phyloP scores from a whole-genome alignment of 1,284 basidiomycete species.

The Leccinum subrobustum region DNA sequence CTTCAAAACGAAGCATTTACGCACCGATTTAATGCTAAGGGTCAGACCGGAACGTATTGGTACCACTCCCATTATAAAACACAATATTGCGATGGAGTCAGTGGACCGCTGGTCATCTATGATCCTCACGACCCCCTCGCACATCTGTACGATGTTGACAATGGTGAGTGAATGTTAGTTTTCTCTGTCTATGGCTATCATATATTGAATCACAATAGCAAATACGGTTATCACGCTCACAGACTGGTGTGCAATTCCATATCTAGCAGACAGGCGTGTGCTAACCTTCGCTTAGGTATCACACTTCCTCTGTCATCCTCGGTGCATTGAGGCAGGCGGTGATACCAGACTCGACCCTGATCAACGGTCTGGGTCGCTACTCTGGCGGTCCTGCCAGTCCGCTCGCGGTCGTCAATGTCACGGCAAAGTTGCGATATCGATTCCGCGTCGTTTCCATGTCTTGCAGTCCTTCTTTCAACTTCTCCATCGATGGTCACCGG shows the following conservation, averaged over 20 bases:
- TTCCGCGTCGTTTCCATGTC: slow-evolving; percentile 37
- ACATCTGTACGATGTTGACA: slow-evolving; percentile 39
- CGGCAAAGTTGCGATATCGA: slow-evolving; percentile 29
- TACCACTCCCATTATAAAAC: slow-evolving; percentile 33
- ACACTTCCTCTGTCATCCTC: slow-evolving; percentile 19
- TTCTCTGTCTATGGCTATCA: not conserved
- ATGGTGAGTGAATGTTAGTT: slow-evolving; percentile 25
- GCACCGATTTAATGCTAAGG: slow-evolving; percentile 21
- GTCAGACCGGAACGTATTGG: slow-evolving; percentile 35
- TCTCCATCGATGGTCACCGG: slow-evolving; percentile 42
- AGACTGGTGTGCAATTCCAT: slow-evolving; percentile 27
- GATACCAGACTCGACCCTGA: slow-evolving; percentile 39
- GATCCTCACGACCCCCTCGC: slow-evolving; percentile 37
- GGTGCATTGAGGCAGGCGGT: not conserved
- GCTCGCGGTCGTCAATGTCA: slow-evolving; percentile 36
- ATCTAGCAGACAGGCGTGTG: not conserved
- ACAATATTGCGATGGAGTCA: slow-evolving; percentile 47
- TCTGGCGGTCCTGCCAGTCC: slow-evolving; percentile 30
- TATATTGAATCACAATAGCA: slow-evolving; percentile 13
- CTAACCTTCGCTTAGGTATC: slow-evolving; percentile 28
- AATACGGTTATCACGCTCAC: slow-evolving; percentile 33
- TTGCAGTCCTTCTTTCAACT: slow-evolving; percentile 37
- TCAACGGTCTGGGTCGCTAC: slow-evolving; percentile 51
- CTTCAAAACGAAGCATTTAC: slow-evolving; percentile 21
- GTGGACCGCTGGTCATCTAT: slow-evolving; percentile 42